phyloP scores from a whole-genome alignment of 306 rosid species.

The Myrica gale region DNA sequence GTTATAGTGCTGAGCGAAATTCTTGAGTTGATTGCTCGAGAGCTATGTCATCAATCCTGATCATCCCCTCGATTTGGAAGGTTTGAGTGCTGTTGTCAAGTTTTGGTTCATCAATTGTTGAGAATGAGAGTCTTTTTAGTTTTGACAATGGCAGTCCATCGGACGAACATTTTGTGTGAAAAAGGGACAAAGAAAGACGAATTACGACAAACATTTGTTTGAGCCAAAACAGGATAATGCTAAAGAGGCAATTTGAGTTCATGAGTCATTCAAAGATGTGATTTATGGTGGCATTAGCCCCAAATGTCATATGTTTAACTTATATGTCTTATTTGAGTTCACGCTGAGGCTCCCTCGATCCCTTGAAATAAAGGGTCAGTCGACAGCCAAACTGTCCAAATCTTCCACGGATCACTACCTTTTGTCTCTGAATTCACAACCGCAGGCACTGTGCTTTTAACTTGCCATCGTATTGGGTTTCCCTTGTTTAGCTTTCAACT shows the following conservation, averaged over 20 bases:
- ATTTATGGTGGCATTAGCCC: background rate
- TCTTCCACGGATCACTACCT: background rate
- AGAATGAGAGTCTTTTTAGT: background rate
- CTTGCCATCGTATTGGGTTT: background rate
- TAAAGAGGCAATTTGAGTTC: background rate
- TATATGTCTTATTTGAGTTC: background rate
- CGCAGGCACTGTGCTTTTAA: background rate
- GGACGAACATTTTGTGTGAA: background rate
- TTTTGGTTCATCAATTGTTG: background rate
- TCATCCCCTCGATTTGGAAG: no score
- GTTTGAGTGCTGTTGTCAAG: no score
- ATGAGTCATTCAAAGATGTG: background rate
- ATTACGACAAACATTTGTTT: background rate
- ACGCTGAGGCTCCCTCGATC: background rate
- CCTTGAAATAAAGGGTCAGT: background rate
- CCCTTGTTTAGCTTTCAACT: no score
- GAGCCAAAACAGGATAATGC: background rate
- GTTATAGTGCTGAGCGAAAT: background rate
- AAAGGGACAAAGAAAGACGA: background rate
- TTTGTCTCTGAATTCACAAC: background rate
- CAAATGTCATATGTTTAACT: no score
- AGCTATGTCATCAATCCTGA: background rate
- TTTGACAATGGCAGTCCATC: background rate
- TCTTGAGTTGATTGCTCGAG: background rate
- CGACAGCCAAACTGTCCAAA: background rate